Evolutionary conservation across 1,284 basidiomycete genomes (phyloP).

Genomic region (Heterobasidion annosum): DNA sequence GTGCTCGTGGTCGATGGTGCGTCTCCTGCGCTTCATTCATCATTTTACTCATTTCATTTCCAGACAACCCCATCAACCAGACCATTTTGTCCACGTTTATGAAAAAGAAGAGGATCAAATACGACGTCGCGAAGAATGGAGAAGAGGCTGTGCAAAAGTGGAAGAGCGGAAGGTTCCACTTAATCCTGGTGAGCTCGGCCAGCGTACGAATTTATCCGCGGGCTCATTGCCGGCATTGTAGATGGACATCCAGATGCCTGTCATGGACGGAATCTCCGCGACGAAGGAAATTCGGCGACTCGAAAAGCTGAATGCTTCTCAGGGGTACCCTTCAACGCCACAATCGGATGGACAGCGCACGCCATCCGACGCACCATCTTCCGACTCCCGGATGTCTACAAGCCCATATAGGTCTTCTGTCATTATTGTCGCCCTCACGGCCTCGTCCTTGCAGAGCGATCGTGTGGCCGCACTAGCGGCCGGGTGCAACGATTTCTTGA

Average conservation of each 20-base stretch:
- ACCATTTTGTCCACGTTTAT: conserved; percentile 95
- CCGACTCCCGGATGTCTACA: conserved; percentile 33
- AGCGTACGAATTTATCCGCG: conserved; percentile 4
- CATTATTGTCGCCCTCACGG: conserved; percentile 97
- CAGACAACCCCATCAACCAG: conserved; percentile 99
- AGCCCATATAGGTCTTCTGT: conserved; percentile 87
- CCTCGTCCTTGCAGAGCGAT: conserved; percentile 88
- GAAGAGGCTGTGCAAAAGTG: conserved; percentile 96
- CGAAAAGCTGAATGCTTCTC: conserved; percentile 64
- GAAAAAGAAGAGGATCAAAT: conserved; percentile 94
- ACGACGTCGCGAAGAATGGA: conserved; percentile 91
- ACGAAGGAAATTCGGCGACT: conserved; percentile 92
- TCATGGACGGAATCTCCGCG: conserved; percentile 97
- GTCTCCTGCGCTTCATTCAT: conserved; percentile 14
- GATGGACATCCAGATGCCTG: conserved; percentile 99
- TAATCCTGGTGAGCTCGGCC: conserved; percentile 72
- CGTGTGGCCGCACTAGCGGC: conserved; percentile 93
- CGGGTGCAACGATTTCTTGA: conserved; percentile 98
- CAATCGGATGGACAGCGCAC: conserved; percentile 48
- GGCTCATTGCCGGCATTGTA: conserved; percentile 19
- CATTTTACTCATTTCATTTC: background rate
- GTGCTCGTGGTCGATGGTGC: conserved; percentile 93
- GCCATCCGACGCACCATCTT: conserved; percentile 38
- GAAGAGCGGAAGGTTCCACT: conserved; percentile 88
- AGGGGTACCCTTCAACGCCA: conserved; percentile 64